Base-by-base conservation (phyloP, 768 basidiomycete genomes). In the Pleurotus eryngii region DNA sequence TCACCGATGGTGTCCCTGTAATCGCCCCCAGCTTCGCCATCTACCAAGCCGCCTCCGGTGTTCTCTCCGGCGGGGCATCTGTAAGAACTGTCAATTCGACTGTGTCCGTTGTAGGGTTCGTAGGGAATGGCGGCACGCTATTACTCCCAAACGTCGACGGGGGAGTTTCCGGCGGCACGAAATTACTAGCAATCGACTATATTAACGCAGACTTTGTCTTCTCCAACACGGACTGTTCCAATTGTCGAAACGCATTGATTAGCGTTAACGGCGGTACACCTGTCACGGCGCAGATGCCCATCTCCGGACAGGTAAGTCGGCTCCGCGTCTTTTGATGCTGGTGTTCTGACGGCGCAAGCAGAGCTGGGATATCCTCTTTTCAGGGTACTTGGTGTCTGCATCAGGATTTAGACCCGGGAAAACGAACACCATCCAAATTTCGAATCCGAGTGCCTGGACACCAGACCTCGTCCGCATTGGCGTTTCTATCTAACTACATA, bases 191-290 rank as follows among this genome's bases (percentile, higher is more conserved):
- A 9, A 63, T 80, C 39, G 77, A 78, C 62, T 81, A 79, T 58
- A 79, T 79, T 58, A 81, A 81, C 46, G 79, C 68, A 26, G 79
- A 80, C 46, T 69, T 72, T 35, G 69, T 70, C 7, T 75, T 74
- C 63, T 63, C 64, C 54, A 79, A 80, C 62, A 76, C 73, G 0
- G 77, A 62, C 7, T 79, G 78, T 66, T 78, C 79, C 5, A 81
- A 81, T 60, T 79, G 77, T 63, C 74, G 79, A 42, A 74, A 79
- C 46, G 74, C 74, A 8, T 74, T 75, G 43, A 68, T 80, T 38
- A 78, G 78, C 59, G 72, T 81, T 8, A 81, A 80, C 59, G 77
- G 75, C 14, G 77, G 75, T 5, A 56, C 70, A 5, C 65, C 74
- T 3, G 72, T 78, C 3, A 72, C 77, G 63, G 74, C 69, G 14